A percentile compares a stretch with the other conserved stretches of the same genome.
Evolutionary conservation across 352 stramenopile species (phyloP).

Genomic region (Pythium biforme): DNA sequence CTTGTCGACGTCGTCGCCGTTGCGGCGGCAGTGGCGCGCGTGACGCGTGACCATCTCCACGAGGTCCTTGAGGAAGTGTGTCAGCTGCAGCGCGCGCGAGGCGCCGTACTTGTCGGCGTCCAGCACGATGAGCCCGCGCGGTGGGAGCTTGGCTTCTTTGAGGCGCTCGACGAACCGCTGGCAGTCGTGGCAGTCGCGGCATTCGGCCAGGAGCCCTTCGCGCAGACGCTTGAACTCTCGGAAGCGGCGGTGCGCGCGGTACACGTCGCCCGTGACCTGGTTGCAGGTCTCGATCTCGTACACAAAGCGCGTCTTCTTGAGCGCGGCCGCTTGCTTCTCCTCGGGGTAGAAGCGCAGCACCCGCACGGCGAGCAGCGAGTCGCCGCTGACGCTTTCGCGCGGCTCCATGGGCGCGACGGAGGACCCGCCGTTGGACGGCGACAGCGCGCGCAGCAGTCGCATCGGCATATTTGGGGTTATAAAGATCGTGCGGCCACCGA

Average conservation of each 20-base stretch:
- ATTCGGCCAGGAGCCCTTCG: slow-evolving; percentile 57
- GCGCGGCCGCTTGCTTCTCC: slow-evolving; percentile 42
- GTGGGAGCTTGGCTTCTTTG: slow-evolving; percentile 46
- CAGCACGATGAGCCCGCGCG: slow-evolving; percentile 52
- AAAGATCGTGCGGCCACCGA: too few species aligned
- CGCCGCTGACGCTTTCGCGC: neutral
- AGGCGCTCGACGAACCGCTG: slow-evolving; percentile 49
- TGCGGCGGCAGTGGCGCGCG: slow-evolving; percentile 39
- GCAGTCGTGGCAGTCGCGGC: slow-evolving; percentile 48
- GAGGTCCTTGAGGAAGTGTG: slow-evolving; percentile 60
- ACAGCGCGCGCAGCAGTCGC: slow-evolving; percentile 8
- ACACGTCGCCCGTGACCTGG: slow-evolving; percentile 55
- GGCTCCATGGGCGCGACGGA: slow-evolving; percentile 5
- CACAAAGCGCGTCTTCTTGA: slow-evolving; percentile 70
- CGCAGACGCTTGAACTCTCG: slow-evolving; percentile 71
- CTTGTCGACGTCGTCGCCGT: slow-evolving; percentile 64
- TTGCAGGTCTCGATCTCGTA: slow-evolving; percentile 78
- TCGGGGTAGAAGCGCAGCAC: slow-evolving; percentile 57
- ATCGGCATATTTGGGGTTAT: slow-evolving; percentile 4
- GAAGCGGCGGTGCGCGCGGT: slow-evolving; percentile 50
- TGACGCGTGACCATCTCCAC: slow-evolving; percentile 40
- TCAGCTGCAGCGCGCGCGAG: slow-evolving; percentile 57
- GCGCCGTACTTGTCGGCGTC: slow-evolving; percentile 59
- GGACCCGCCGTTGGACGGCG: neutral
- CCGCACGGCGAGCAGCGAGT: slow-evolving; percentile 44